Base-by-base conservation (phyloP, 2,329 filamentous ascomycete species). In the Alternaria angustiovoidea region DNA sequence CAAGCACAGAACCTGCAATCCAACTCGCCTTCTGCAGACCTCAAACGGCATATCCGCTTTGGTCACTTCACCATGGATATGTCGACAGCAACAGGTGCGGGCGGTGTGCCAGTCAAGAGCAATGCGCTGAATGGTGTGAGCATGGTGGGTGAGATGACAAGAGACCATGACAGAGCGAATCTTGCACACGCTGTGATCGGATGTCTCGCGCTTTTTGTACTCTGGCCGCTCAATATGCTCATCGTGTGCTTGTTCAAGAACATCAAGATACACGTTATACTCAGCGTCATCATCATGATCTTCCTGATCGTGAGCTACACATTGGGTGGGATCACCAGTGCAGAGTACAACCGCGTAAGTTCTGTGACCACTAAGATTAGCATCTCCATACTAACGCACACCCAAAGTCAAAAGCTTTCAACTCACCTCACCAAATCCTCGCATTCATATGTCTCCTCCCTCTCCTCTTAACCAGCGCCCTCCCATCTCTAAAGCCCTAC, bases 381-480 rank as follows among this genome's bases (percentile, higher is more conserved):
- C 5, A 28, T 22, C 7, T 6, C 32, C 28, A 36, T 52, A 47
- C 53, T 59, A 42, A 55, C 28, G 51, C 0, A 7, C n/a, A 3
- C 12, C 24, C 36, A 41, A 65, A 82, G 75, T 81, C 80, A 41
- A 79, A 79, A 58, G 54, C 69, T 56, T 83, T 79, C 75, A 76
- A 66, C 61, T 78, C 82, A 8, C 69, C 79, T 4, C 83, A 85
- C 69, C 83, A 85, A 62, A 77, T 84, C 64, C 58, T 83, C 54
- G 82, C 82, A 24, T 76, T 84, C 43, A 47, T 82, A 39, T 47
- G 94, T 84, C 59, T 78, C n/a, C 47, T 67, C n/a, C 74, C 74
- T 5, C 66, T 76, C 48, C 57, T 75, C 14, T 57, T 75, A 7
- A 55, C 70, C 3, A 57, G 65, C 28, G 5, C 73, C 41, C 71